Evolutionary conservation across 805 yeast genomes (phyloP), one percentile per base, ranked within the genome.

Genomic region (Saccharomycopsis capsularis): DNA sequence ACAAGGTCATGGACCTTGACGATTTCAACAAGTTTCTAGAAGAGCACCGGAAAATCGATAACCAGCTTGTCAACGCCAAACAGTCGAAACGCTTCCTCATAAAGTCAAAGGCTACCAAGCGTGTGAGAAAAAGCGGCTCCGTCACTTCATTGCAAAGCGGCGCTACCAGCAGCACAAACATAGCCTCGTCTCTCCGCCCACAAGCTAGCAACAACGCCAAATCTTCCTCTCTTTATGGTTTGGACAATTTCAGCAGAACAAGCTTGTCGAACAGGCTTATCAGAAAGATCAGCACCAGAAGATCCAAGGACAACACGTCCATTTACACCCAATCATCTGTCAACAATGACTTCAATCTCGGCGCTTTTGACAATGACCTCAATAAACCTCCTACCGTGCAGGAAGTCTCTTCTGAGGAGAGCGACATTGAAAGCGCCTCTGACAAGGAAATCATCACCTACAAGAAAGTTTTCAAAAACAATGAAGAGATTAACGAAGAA

Each of bases 11-110:
- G 16, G 35, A 48, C 24, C 19, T 50, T 11, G 43, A 42, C 9
- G 40, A 43, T 18, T 29, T 50, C 29, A 27, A 42, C 25, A 21
- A 46, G 24, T 52, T 52, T 35, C 42, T 52, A 32, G 42, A 39
- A 24, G 55, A 52, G 18, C 55, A 52, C 23, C 25, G 34, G n/a
- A 22, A 32, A 24, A 50, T 50, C 25, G 54, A 50, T 27, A 51
- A 50, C 7, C 21, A 43, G 29, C 47, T 50, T 19, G 32, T 50
- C 39, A 50, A 50, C n/a, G 46, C 53, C 9, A 50, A 47, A 40
- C 50, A 42, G 29, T 47, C 51, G 3, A 50, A 50, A 32, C 15
- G 47, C 4, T 42, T 47, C 29, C 6, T 34, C 3, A 38, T 50
- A 3, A 42, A 38, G 23, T 21, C 46, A 13, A 45, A 43, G n/a